Evolutionary conservation across 179 eudicot genomes (phyloP).

Genomic region (Vitellaria paradoxa): DNA sequence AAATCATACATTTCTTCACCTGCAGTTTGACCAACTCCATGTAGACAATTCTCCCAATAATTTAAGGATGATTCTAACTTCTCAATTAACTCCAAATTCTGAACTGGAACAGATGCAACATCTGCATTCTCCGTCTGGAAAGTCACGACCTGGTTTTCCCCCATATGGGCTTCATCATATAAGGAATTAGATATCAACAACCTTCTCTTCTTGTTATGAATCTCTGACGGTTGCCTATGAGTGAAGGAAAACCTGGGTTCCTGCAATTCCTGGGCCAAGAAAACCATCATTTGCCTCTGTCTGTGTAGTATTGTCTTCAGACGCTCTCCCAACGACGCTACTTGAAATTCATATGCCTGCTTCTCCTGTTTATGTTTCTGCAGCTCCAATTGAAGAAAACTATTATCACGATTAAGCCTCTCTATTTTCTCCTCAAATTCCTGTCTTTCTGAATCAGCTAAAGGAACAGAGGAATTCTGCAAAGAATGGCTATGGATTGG

Average conservation of each 20-base stretch:
- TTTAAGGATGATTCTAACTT: slow-evolving; percentile 36
- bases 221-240: slow-evolving; percentile 22
- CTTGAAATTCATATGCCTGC: slow-evolving; percentile 22
- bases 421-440: slow-evolving; percentile 36
- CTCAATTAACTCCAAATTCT: slow-evolving; percentile 22
- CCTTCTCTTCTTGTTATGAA: slow-evolving; percentile 40
- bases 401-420: slow-evolving; percentile 30
- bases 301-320: slow-evolving; percentile 25
- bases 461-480: slow-evolving; percentile 20
- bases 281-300: slow-evolving; percentile 27
- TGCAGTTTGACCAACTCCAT: slow-evolving; percentile 17
- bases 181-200: slow-evolving; percentile 30
- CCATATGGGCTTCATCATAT: slow-evolving; percentile 24
- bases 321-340: slow-evolving; percentile 27
- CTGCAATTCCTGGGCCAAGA: slow-evolving; percentile 28
- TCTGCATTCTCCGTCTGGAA: slow-evolving; percentile 19
- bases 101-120: slow-evolving; percentile 15
- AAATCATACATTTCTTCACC: slow-evolving; percentile 18
- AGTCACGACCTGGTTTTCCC: slow-evolving; percentile 11
- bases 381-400: slow-evolving; percentile 27
- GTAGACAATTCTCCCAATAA: slow-evolving; percentile 31
- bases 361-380: slow-evolving; percentile 31
- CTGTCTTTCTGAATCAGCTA: slow-evolving; percentile 32
- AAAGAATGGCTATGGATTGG: slow-evolving; percentile 52
- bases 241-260: slow-evolving; percentile 19